Conservation (phyloP, 2,329 filamentous ascomycete species). For the Apiospora sp. region DNA sequence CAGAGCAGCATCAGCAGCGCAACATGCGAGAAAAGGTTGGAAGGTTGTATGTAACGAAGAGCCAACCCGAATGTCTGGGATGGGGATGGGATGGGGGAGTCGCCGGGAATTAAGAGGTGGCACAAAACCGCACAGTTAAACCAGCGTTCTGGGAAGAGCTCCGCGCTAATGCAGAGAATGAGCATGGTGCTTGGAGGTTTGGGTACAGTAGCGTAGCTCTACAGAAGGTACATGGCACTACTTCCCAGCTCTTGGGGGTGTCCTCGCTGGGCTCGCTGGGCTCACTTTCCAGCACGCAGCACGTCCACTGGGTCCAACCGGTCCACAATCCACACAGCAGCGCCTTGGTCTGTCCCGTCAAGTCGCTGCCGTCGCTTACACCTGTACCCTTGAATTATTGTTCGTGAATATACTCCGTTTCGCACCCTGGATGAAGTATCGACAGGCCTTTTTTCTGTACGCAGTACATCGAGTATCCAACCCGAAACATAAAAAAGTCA, state of each 20-base stretch:
- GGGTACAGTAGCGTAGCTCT: not conserved
- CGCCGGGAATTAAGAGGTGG: constrained; percentile 21
- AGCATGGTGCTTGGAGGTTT: constrained; percentile 14
- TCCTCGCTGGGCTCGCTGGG: not conserved
- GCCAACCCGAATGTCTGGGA: constrained; percentile 21
- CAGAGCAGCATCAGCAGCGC: constrained; percentile 14
- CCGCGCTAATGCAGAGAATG: constrained; percentile 19
- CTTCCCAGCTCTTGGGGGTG: not conserved
- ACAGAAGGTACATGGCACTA: not conserved
- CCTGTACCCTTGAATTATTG: too few species aligned
- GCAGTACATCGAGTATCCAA: too few species aligned
- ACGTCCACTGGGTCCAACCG: not conserved
- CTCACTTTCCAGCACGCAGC: not conserved
- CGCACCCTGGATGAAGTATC: too few species aligned
- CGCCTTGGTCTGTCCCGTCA: not conserved
- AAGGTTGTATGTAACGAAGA: constrained; percentile 19
- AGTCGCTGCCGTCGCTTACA: not conserved
- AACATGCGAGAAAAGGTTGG: constrained; percentile 16
- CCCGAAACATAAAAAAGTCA: too few species aligned
- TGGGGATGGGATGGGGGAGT: constrained; percentile 20
- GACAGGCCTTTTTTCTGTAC: too few species aligned
- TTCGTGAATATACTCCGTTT: too few species aligned
- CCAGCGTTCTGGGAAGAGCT: constrained; percentile 18
- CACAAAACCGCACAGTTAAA: constrained; percentile 7
- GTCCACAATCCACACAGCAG: not conserved